Evolutionary conservation across 768 basidiomycete species (phyloP).

Genomic region (Tulasnella sp.): DNA sequence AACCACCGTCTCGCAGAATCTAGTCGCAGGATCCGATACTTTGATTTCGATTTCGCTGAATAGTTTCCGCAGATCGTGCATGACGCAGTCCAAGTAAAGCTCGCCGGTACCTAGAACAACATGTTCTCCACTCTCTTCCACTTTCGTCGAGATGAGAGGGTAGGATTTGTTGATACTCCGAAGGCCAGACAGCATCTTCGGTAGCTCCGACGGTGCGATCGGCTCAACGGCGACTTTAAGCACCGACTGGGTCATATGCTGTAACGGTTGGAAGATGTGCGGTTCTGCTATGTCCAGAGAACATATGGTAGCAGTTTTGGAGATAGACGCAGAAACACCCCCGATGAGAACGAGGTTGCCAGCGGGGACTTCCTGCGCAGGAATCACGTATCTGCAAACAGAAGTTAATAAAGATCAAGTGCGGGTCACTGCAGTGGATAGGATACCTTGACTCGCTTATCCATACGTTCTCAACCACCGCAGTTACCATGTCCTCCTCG

Average conservation of each 20-base stretch:
- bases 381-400: conserved; percentile 66
- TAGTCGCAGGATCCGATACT: conserved; percentile 96
- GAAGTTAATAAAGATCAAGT: background rate
- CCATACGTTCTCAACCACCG: conserved; percentile 76
- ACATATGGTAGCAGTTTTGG: conserved; percentile 86
- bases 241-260: conserved; percentile 93
- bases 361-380: conserved; percentile 74
- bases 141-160: conserved; percentile 85
- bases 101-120: conserved; percentile 95
- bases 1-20: conserved; percentile 95
- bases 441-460: conserved; percentile 77
- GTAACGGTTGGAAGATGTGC: conserved; percentile 90
- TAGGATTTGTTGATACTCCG: conserved; percentile 98
- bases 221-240: conserved; percentile 98
- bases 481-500: conserved; percentile 93
- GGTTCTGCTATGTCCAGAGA: conserved; percentile 62
- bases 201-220: conserved; percentile 91
- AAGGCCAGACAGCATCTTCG: conserved; percentile 95
- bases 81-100: conserved; percentile 87
- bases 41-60: conserved; percentile 99
- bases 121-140: conserved; percentile 97
- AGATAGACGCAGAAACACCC: conserved; percentile 87
- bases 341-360: conserved; percentile 89
- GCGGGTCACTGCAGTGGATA: background rate
- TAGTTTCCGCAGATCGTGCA: conserved; percentile 85